Percentiles rank a stretch among this genome's conserved stretches.
Conservation (phyloP, 306 rosid genomes). For the barrel medic (Medicago truncatula) region DNA sequence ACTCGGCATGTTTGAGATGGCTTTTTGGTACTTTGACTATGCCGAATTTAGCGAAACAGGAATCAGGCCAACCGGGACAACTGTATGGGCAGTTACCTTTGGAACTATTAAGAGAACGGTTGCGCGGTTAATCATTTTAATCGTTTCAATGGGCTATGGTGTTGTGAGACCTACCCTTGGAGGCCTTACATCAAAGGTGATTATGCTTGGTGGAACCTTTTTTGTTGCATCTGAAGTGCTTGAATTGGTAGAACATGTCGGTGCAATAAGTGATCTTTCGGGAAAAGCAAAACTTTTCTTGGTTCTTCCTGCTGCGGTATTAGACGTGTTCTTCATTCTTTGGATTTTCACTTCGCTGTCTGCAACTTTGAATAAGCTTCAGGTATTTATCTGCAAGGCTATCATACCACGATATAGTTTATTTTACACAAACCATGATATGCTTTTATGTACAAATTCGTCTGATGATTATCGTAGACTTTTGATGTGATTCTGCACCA, state of each 20-base stretch:
- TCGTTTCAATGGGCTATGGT: conserved; percentile 95
- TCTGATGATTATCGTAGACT: conserved; percentile 9
- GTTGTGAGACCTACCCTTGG: conserved; percentile 98
- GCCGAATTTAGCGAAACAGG: conserved; percentile 93
- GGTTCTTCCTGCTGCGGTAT: conserved; percentile 88
- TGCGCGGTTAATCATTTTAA: conserved; percentile 80
- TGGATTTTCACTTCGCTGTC: conserved; percentile 97
- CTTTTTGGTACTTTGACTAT: conserved; percentile 92
- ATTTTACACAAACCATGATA: conserved; percentile 24
- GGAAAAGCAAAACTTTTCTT: conserved; percentile 93
- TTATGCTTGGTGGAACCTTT: conserved; percentile 92
- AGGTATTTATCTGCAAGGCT: conserved; percentile 61
- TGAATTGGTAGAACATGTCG: conserved; percentile 94
- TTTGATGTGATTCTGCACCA: conserved; percentile 27
- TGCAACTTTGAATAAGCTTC: conserved; percentile 95
- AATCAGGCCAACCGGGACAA: conserved; percentile 87
- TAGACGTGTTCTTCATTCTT: conserved; percentile 97
- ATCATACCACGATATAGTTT: conserved; percentile 23
- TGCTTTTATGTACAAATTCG: conserved; percentile 4
- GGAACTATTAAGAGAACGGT: conserved; percentile 86
- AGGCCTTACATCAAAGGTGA: conserved; percentile 90
- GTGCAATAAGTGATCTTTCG: conserved; percentile 92
- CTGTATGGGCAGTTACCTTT: conserved; percentile 90
- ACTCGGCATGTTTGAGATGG: conserved; percentile 95
- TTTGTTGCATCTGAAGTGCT: conserved; percentile 92